Conservation (phyloP, 1,284 basidiomycete species). For the Amylostereum areolatum region DNA sequence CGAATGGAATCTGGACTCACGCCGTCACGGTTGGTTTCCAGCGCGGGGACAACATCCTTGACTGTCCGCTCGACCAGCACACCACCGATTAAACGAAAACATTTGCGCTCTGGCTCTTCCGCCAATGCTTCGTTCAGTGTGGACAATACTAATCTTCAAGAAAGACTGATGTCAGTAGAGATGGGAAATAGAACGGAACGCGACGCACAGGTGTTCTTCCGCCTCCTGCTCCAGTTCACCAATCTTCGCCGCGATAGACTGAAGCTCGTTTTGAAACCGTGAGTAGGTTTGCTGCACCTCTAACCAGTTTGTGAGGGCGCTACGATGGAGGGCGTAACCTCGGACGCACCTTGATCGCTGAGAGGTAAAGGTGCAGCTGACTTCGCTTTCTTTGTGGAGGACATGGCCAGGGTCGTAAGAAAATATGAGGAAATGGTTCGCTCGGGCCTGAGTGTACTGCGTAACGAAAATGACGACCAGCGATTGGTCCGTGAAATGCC, state of each 20-base stretch:
- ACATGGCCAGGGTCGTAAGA: constrained; percentile 20
- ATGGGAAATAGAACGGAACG: background rate
- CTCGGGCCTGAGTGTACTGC: no score
- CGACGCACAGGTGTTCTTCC: constrained; percentile 78
- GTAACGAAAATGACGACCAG: no score
- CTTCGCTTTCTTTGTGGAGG: constrained; percentile 47
- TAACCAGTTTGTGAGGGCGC: constrained; percentile 41
- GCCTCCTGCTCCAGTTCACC: constrained; percentile 90
- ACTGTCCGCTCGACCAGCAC: constrained; percentile 96
- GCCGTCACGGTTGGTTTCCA: constrained; percentile 82
- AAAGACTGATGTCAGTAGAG: background rate
- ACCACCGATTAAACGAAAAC: constrained; percentile 95
- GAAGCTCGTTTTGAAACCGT: constrained; percentile 78
- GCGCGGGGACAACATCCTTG: constrained; percentile 87
- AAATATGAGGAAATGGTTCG: no score
- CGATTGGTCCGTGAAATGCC: no score
- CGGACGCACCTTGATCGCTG: constrained; percentile 62
- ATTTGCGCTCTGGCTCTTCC: constrained; percentile 85
- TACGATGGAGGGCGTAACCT: background rate
- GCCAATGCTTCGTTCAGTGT: constrained; percentile 78
- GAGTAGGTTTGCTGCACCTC: constrained; percentile 75
- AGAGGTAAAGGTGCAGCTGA: constrained; percentile 32
- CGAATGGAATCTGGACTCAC: constrained; percentile 36
- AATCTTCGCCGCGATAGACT: constrained; percentile 84
- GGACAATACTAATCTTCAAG: constrained; percentile 75